Conservation (phyloP, 108 stramenopile genomes). For the Fragilaria crotonensis region DNA sequence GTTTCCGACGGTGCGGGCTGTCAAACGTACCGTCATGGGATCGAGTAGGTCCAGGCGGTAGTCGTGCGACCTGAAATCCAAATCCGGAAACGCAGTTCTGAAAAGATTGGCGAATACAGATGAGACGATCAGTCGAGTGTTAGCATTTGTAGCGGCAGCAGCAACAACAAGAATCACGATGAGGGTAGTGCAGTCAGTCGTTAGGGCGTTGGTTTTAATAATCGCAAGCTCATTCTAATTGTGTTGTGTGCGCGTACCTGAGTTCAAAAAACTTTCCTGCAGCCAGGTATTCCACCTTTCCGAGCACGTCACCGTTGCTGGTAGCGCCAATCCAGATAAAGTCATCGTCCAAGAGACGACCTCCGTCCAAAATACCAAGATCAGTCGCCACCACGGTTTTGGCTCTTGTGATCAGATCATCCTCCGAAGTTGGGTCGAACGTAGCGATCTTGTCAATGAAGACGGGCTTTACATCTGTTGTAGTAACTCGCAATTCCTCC, state of each 20-base stretch:
- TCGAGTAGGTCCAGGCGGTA: slow-evolving; percentile 36
- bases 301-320: slow-evolving; percentile 10
- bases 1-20: slow-evolving; percentile 31
- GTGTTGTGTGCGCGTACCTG: not conserved
- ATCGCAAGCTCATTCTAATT: too few relatives aligned
- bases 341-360: slow-evolving; percentile 14
- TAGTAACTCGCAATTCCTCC: not conserved
- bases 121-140: not conserved
- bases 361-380: slow-evolving; percentile 12
- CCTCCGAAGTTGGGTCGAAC: too few relatives aligned
- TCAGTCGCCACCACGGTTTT: slow-evolving; percentile 13
- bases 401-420: slow-evolving; percentile 7
- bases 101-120: too few relatives aligned
- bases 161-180: too few relatives aligned
- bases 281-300: slow-evolving; percentile 40
- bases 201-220: too few relatives aligned
- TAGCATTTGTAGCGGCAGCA: not conserved
- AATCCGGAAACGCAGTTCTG: slow-evolving; percentile 41
- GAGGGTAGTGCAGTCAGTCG: too few relatives aligned
- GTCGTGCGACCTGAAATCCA: slow-evolving; percentile 48
- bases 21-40: slow-evolving; percentile 37
- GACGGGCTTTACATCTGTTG: too few relatives aligned
- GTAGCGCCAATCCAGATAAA: slow-evolving; percentile 31
- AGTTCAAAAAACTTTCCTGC: slow-evolving; percentile 48
- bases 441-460: too few relatives aligned